A percentile compares a stretch with the other conserved stretches of the same genome.
Evolutionary conservation across 371 early-diverging fungal genomes (phyloP).

Genomic region (Chytridium lagenaria): DNA sequence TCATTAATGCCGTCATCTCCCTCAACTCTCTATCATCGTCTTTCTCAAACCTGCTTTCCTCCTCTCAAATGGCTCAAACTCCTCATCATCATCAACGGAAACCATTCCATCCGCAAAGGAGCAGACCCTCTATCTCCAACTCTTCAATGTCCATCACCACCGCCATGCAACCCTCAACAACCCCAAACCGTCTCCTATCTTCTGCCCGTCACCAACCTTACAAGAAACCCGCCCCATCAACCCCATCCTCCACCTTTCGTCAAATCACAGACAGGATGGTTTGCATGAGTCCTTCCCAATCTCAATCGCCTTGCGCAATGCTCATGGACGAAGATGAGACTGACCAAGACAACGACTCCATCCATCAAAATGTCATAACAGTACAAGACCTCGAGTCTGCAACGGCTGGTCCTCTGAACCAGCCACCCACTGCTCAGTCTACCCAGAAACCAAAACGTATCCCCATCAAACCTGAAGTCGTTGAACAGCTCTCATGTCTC

Average conservation of each 20-base stretch:
- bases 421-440: too few species aligned
- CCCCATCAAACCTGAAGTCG: conserved; percentile 10
- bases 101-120: background rate
- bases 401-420: too few species aligned
- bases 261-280: background rate
- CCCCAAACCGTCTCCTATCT: background rate
- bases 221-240: background rate
- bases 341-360: background rate
- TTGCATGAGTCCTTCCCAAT: background rate
- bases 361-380: too few species aligned
- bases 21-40: background rate
- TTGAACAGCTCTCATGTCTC: conserved; percentile 7
- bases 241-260: background rate
- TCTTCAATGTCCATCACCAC: too few species aligned
- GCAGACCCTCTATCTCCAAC: too few species aligned
- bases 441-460: background rate
- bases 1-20: background rate
- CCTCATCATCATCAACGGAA: background rate
- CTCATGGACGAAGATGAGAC: background rate
- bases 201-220: background rate
- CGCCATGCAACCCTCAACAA: background rate
- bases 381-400: too few species aligned
- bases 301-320: background rate
- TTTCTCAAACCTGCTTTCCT: background rate
- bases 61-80: background rate